These are phyloP conservation scores for Clarireedia homoeocarpa DNA, from an alignment of 2,329 filamentous ascomycete genomes.

Conservation along the genomic window DNA sequence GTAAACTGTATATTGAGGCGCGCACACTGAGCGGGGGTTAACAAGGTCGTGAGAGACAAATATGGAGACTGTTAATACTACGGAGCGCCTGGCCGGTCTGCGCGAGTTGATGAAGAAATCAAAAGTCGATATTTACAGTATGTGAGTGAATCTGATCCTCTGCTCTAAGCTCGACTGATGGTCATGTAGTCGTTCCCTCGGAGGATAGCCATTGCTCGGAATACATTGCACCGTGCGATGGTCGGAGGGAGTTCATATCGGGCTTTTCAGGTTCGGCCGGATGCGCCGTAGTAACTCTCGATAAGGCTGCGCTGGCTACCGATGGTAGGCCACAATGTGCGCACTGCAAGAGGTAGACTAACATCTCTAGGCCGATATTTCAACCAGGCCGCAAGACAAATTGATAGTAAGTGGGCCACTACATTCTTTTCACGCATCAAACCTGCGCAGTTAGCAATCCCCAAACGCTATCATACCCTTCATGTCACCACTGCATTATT, in stretches of 20 bases:
- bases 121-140: constrained; percentile 89
- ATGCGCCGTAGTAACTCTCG: constrained; percentile 77
- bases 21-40: background rate
- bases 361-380: constrained; percentile 66
- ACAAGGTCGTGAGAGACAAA: constrained; percentile 22
- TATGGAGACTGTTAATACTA: constrained; percentile 77
- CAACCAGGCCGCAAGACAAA: constrained; percentile 86
- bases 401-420: constrained; percentile 49
- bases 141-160: constrained; percentile 25
- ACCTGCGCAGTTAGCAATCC: background rate
- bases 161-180: constrained; percentile 16
- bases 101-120: constrained; percentile 80
- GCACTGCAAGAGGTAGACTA: background rate
- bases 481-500: background rate
- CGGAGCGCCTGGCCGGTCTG: constrained; percentile 65
- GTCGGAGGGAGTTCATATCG: constrained; percentile 80
- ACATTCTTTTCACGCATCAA: background rate
- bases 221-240: constrained; percentile 96
- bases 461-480: background rate
- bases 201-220: constrained; percentile 97
- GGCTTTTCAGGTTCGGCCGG: constrained; percentile 95
- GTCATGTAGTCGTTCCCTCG: constrained; percentile 74
- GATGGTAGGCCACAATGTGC: constrained; percentile 44
- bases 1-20: constrained; percentile 1
- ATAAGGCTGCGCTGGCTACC: constrained; percentile 84